Evolutionary conservation across 2,329 filamentous ascomycete genomes (phyloP).

Genomic region (Alternaria sp.): DNA sequence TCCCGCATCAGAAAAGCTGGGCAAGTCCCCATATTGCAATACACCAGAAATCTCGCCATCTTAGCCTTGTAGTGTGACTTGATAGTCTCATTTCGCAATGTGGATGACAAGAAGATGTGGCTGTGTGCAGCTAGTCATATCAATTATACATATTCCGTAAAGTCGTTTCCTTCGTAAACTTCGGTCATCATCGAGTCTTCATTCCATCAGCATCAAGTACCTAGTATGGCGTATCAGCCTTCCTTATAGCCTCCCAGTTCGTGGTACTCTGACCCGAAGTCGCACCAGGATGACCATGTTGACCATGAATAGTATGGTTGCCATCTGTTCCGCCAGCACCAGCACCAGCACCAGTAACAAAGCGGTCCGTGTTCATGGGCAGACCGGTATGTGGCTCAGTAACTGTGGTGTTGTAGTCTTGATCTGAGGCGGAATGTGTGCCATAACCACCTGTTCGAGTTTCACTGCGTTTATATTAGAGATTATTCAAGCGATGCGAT

Average conservation of each 20-base stretch:
- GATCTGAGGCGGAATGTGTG: constrained; percentile 29
- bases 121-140: neutral
- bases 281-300: constrained; percentile 26
- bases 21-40: too few relatives aligned
- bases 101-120: too few relatives aligned
- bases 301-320: constrained; percentile 39
- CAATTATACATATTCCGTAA: neutral
- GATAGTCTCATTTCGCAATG: too few relatives aligned
- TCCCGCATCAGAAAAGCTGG: too few relatives aligned
- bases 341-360: constrained; percentile 34
- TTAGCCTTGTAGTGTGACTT: too few relatives aligned
- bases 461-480: constrained; percentile 25
- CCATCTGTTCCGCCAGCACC: constrained; percentile 52
- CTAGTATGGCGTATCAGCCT: constrained; percentile 42
- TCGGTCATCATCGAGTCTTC: neutral
- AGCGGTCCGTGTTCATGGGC: constrained; percentile 53
- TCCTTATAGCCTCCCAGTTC: constrained; percentile 39
- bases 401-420: constrained; percentile 35
- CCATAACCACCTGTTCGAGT: constrained; percentile 30
- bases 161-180: neutral
- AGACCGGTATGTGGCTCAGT: constrained; percentile 54
- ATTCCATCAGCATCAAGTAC: neutral
- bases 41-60: too few relatives aligned
- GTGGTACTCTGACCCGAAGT: constrained; percentile 7
- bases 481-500: neutral